Base-by-base conservation (phyloP, 257 asterid genomes). In the Solanum chiquidenum region DNA sequence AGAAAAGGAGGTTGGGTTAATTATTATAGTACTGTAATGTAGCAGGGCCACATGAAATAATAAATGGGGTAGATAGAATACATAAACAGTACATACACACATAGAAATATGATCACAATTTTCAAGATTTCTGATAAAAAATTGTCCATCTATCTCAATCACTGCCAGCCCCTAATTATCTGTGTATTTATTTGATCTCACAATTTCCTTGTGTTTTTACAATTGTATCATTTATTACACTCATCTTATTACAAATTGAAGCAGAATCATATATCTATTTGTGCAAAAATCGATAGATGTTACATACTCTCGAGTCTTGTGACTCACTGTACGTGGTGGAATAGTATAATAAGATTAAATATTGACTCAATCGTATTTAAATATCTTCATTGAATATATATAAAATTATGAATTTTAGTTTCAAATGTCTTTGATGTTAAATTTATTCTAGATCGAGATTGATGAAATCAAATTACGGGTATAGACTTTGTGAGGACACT, bases 111-210 rank as follows among this genome's bases (percentile, higher is more conserved):
- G 85, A 83, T 91, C 92, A 88, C 94, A 92, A 91, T 86, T 90
- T 90, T 90, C 94, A 90, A 93, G 92, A 93, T 76, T 68, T 91
- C 66, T 86, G 87, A 77, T 13, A 76, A 35, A 33, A 42, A 42
- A 7, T 77, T 79, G 87, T 64, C 79, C 92, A 91, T 86, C 90
- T 87, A 90, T 90, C 95, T 34, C 94, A 91, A 90, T 93, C 94
- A 90, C 86, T 89, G 93, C 91, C 94, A 90, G 79, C 91, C 86
- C 88, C 85, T 80, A 80, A 84, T 66, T 74, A 86, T 68, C 87
- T 83, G 75, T 87, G 84, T 82, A 87, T 87, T 88, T 46, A 88
- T 21, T 40, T 85, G 12, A 46, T 80, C 23, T 80, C 85, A 80
- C 68, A 80, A 52, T 80, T 46, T 18, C 42, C 69, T 80, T 80